Conservation (phyloP, 257 asterid genomes). For the Paraleonurus japonicus region DNA sequence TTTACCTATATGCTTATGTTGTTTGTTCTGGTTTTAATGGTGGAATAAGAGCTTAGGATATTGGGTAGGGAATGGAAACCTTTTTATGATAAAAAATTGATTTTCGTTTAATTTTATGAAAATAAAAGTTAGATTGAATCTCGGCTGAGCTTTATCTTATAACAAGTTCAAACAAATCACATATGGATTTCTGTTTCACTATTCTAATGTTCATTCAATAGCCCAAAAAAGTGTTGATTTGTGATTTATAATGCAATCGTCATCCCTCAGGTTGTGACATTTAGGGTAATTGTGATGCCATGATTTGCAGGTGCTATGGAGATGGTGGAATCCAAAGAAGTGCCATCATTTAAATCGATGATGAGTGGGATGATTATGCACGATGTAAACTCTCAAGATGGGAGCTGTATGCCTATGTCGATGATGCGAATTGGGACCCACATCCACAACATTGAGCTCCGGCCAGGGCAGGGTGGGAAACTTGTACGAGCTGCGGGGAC, state of each 20-base stretch:
- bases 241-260: background rate
- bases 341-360: conserved; percentile 38
- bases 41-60: background rate
- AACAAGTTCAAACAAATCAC: background rate
- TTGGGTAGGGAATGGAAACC: background rate
- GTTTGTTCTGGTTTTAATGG: background rate
- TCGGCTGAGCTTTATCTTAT: background rate
- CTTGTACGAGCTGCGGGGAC: conserved; percentile 79
- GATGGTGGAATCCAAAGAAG: conserved; percentile 22
- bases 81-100: background rate
- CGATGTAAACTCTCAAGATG: conserved; percentile 59
- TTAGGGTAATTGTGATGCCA: conserved; percentile 4
- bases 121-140: background rate
- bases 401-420: conserved; percentile 59
- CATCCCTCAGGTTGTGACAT: background rate
- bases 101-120: background rate
- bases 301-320: conserved; percentile 36
- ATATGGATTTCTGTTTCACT: background rate
- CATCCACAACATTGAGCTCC: conserved; percentile 84
- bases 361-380: conserved; percentile 49
- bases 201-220: background rate
- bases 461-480: conserved; percentile 84
- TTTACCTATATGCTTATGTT: background rate
- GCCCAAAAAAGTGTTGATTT: background rate
- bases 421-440: conserved; percentile 71